These are phyloP conservation scores for Prinsepia uniflora DNA, from an alignment of 306 rosid genomes.

Conservation along the genomic window DNA sequence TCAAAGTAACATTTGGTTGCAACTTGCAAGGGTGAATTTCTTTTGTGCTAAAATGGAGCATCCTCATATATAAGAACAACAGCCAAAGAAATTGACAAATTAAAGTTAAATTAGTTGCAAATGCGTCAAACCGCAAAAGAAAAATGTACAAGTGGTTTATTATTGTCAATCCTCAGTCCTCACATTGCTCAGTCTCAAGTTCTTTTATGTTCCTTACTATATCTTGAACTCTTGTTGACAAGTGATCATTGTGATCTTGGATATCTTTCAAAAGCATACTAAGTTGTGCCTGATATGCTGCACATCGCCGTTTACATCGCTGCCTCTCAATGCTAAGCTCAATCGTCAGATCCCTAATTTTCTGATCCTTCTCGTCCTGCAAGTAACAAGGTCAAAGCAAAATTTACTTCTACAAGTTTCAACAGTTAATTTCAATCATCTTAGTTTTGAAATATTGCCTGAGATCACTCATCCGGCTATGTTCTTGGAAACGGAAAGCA, in stretches of 20 bases:
- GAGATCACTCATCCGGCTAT: too few species aligned
- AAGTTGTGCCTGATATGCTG: constrained; percentile 8
- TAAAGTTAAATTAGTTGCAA: background rate
- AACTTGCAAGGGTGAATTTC: background rate
- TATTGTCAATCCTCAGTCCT: background rate
- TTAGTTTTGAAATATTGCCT: too few species aligned
- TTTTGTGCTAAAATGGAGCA: background rate
- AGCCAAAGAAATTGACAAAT: background rate
- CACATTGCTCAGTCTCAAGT: constrained; percentile 9
- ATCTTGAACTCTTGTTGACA: constrained; percentile 24
- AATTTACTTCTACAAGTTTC: too few species aligned
- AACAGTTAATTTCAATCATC: too few species aligned
- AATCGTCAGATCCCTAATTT: constrained; percentile 21
- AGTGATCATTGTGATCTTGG: constrained; percentile 15
- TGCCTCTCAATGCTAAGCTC: constrained; percentile 24
- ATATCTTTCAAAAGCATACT: constrained; percentile 6
- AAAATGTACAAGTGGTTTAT: background rate
- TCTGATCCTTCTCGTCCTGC: constrained; percentile 29
- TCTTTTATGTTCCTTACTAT: constrained; percentile 22
- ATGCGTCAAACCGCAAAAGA: background rate
- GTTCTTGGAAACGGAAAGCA: too few species aligned
- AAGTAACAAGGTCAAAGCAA: background rate
- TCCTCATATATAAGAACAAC: too few species aligned
- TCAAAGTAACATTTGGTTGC: background rate
- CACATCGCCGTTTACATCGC: constrained; percentile 17